Conservation (phyloP, 495 filamentous ascomycete genomes). For the Penicillium ucsense region DNA sequence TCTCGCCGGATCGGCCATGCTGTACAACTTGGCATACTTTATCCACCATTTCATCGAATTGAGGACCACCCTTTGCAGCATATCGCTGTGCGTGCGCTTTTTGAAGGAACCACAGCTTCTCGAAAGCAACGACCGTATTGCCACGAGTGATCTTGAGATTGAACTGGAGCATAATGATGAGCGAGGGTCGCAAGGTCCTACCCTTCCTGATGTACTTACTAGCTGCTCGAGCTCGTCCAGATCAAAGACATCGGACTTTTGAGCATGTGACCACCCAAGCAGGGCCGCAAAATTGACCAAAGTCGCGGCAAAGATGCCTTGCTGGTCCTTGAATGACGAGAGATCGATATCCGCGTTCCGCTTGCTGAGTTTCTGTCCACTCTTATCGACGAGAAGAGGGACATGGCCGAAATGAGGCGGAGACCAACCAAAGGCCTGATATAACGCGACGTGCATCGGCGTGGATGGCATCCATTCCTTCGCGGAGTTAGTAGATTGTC, state of each 20-base stretch:
- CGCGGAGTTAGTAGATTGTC: constrained; percentile 1
- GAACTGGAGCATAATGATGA: constrained; percentile 43
- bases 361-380: constrained; percentile 83
- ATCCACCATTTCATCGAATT: constrained; percentile 42
- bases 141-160: constrained; percentile 77
- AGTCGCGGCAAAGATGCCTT: constrained; percentile 60
- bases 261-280: constrained; percentile 72
- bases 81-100: constrained; percentile 51
- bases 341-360: constrained; percentile 65
- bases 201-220: constrained; percentile 26
- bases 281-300: constrained; percentile 78
- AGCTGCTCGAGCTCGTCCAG: constrained; percentile 59
- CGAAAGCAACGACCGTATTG: constrained; percentile 73
- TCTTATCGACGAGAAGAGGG: constrained; percentile 66
- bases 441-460: constrained; percentile 77
- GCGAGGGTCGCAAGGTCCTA: neutral
- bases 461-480: constrained; percentile 93
- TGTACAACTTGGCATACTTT: constrained; percentile 22
- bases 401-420: constrained; percentile 81
- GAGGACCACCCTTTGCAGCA: constrained; percentile 20
- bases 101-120: constrained; percentile 76
- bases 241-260: constrained; percentile 56
- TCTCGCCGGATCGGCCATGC: constrained; percentile 16
- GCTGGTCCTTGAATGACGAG: constrained; percentile 50
- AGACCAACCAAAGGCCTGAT: constrained; percentile 83